Evolutionary conservation across 2,329 filamentous ascomycete genomes (phyloP).

Genomic region (Arthroderma sp.): DNA sequence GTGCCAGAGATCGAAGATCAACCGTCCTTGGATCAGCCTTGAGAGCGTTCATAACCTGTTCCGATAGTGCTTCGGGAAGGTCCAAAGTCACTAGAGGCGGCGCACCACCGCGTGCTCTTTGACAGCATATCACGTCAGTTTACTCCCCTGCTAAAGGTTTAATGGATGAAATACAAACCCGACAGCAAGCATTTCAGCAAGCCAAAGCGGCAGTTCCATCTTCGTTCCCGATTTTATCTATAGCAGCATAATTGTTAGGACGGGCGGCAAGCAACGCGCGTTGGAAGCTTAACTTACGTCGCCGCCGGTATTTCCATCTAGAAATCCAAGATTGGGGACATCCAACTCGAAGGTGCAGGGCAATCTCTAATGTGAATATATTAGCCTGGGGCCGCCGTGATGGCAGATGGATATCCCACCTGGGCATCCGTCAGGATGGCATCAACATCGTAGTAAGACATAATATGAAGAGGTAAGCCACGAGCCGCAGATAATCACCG

Average conservation of each 20-base stretch:
- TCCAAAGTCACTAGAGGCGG: constrained; percentile 63
- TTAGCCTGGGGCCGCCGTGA: neutral
- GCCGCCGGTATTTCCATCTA: constrained; percentile 66
- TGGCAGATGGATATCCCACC: constrained; percentile 13
- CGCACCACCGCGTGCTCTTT: constrained; percentile 31
- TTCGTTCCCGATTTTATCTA: constrained; percentile 69
- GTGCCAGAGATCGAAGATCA: constrained; percentile 66
- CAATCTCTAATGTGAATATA: constrained; percentile 56
- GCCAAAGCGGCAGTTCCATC: constrained; percentile 79
- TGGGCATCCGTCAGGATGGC: constrained; percentile 35
- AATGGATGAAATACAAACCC: constrained; percentile 6
- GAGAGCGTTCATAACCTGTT: constrained; percentile 72
- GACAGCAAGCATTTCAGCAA: constrained; percentile 83
- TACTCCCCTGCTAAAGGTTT: neutral
- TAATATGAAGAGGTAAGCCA: constrained; percentile 8
- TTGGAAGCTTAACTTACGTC: constrained; percentile 28
- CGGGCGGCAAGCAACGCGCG: neutral
- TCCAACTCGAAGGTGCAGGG: constrained; percentile 91
- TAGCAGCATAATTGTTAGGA: constrained; percentile 11
- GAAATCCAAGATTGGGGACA: constrained; percentile 71
- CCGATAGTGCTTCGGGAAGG: constrained; percentile 62
- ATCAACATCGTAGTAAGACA: constrained; percentile 37
- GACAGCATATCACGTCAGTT: neutral
- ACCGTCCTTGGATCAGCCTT: constrained; percentile 82
- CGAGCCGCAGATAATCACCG: too few relatives aligned